These are phyloP conservation scores for Kluyveromyces nonfermentans DNA, from an alignment of 805 yeast genomes.

Conservation along the genomic window DNA sequence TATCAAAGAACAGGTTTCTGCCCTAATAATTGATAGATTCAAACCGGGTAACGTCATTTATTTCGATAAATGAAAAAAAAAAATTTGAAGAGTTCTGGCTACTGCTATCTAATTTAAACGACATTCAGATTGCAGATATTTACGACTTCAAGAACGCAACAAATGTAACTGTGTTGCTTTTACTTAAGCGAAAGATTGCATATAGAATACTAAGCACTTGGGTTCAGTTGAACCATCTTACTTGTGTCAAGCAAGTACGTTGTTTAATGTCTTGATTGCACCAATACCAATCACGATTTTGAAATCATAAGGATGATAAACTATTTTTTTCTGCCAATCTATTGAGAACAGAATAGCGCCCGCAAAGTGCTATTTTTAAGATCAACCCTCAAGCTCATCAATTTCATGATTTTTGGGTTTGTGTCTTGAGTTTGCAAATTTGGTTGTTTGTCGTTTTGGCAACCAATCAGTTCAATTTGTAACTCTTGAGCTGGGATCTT, in stretches of 20 bases:
- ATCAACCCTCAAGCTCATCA: slow-evolving; percentile 12
- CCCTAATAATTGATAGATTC: not conserved
- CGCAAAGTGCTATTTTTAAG: slow-evolving; percentile 14
- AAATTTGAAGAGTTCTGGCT: no score
- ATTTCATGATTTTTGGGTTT: slow-evolving; percentile 6
- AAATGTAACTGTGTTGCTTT: no score
- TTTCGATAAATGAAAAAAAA: not conserved
- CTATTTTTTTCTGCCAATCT: slow-evolving; percentile 24
- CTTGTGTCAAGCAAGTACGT: not conserved
- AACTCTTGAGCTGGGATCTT: slow-evolving; percentile 24
- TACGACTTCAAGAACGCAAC: no score
- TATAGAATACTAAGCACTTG: not conserved
- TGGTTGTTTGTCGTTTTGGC: slow-evolving; percentile 17
- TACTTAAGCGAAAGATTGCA: no score
- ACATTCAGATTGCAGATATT: no score
- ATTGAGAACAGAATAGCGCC: slow-evolving; percentile 21
- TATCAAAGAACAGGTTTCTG: not conserved
- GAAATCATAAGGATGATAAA: slow-evolving; percentile 23
- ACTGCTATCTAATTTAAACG: no score
- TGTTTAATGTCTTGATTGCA: not conserved
- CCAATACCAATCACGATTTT: not conserved
- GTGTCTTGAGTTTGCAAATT: slow-evolving; percentile 4
- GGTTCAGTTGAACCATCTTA: not conserved
- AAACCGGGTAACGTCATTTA: not conserved
- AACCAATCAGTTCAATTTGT: slow-evolving; percentile 2